Evolutionary conservation across 371 early-diverging fungal species (phyloP).

Genomic region (Fennellomyces sp.): DNA sequence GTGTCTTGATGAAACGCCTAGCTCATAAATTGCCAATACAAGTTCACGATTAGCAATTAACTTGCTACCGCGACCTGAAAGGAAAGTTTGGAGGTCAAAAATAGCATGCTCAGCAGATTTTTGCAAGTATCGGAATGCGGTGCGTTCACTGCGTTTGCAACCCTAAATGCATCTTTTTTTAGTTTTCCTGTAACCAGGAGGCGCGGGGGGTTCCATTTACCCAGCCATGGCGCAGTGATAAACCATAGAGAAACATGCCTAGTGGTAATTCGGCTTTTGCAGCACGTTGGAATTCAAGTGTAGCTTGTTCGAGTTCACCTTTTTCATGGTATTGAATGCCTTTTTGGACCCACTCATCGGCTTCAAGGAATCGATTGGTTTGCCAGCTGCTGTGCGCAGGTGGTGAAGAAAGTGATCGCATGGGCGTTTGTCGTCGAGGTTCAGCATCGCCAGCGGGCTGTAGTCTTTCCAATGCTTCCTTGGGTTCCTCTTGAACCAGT

Average conservation of each 20-base stretch:
- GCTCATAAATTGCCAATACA: slow-evolving; percentile 85
- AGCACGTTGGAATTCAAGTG: slow-evolving; percentile 80
- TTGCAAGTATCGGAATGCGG: slow-evolving; percentile 76
- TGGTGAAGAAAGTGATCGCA: background rate
- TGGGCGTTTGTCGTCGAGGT: background rate
- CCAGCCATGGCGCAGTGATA: slow-evolving; percentile 93
- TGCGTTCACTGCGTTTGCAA: slow-evolving; percentile 61
- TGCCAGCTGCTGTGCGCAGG: background rate
- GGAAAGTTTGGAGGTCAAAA: slow-evolving; percentile 46
- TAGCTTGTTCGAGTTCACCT: slow-evolving; percentile 80
- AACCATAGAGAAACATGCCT: slow-evolving; percentile 87
- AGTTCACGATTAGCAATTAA: slow-evolving; percentile 48
- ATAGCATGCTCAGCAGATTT: slow-evolving; percentile 81
- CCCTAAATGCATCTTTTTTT: slow-evolving; percentile 39
- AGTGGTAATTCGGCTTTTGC: slow-evolving; percentile 75
- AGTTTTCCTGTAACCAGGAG: too few relatives aligned
- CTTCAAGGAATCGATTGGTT: background rate
- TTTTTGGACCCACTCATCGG: slow-evolving; percentile 5
- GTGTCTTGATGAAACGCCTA: slow-evolving; percentile 81
- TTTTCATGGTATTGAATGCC: slow-evolving; percentile 39
- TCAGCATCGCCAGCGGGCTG: background rate
- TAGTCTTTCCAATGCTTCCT: background rate
- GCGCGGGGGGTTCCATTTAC: too few relatives aligned
- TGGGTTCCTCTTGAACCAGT: background rate
- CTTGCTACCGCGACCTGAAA: slow-evolving; percentile 28